phyloP scores from a whole-genome alignment of 768 basidiomycete species.

The Boletus coccyginus region DNA sequence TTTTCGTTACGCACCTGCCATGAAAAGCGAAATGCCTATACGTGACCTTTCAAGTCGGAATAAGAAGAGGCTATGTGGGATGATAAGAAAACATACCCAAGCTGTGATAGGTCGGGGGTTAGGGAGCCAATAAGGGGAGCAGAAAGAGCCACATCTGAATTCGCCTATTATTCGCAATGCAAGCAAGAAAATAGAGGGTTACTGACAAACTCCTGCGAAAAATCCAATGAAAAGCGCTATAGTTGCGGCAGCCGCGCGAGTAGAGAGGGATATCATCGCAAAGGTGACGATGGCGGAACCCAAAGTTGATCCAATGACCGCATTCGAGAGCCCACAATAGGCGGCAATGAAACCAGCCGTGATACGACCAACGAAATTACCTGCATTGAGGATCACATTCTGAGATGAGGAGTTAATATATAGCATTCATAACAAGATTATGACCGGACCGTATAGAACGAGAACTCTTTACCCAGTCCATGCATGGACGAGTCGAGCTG shows the following conservation, averaged over 20 bases:
- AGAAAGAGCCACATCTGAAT: conserved; percentile 37
- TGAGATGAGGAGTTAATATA: conserved; percentile 9
- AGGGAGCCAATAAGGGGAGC: conserved; percentile 43
- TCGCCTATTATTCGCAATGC: neutral
- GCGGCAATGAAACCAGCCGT: conserved; percentile 36
- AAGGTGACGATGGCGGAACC: conserved; percentile 40
- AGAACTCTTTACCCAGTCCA: conserved; percentile 41
- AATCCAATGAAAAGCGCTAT: conserved; percentile 47
- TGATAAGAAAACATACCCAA: conserved; percentile 34
- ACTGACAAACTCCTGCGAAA: conserved; percentile 45
- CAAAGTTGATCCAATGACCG: conserved; percentile 37
- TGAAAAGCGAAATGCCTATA: conserved; percentile 48
- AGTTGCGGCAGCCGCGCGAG: conserved; percentile 35
- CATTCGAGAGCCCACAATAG: conserved; percentile 43
- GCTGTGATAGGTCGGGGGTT: conserved; percentile 44
- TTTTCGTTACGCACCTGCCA: conserved; percentile 35
- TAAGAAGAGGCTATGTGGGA: neutral
- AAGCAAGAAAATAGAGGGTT: neutral
- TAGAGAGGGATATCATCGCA: conserved; percentile 39
- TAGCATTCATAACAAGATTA: neutral
- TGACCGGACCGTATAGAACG: conserved; percentile 51
- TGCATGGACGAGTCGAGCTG: conserved; percentile 54
- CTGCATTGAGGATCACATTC: conserved; percentile 38
- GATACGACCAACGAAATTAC: conserved; percentile 36
- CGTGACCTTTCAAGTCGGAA: conserved; percentile 24